Conservation (phyloP, 805 yeast genomes). For the Cyberlindnera mycetangii region DNA sequence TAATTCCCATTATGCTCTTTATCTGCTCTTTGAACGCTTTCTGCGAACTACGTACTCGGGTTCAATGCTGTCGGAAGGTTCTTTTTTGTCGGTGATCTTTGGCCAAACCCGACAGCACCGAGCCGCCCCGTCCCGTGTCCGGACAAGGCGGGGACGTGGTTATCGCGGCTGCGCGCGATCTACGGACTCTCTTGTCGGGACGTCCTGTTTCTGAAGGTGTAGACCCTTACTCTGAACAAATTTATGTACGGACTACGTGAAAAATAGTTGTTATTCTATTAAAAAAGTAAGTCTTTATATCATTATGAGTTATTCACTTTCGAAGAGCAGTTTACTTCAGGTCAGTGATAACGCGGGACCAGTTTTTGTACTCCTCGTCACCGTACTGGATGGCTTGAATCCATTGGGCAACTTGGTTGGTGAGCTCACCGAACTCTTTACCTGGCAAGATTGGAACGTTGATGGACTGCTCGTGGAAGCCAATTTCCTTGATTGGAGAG, state of each 20-base stretch:
- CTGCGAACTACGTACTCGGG: neutral
- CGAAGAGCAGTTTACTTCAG: constrained; percentile 7
- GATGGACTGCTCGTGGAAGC: constrained; percentile 72
- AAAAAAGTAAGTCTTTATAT: neutral
- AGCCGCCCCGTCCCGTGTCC: neutral
- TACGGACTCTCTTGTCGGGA: neutral
- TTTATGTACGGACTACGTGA: no score
- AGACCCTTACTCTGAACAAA: no score
- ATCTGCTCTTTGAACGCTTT: neutral
- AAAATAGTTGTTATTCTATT: no score
- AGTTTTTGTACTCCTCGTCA: constrained; percentile 58
- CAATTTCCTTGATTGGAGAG: constrained; percentile 86
- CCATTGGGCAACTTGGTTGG: constrained; percentile 80
- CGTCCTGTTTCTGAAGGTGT: no score
- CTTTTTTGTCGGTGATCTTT: neutral
- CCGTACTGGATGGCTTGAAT: constrained; percentile 91
- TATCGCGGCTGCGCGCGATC: neutral
- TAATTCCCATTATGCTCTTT: constrained; percentile 57
- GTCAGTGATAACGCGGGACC: constrained; percentile 39
- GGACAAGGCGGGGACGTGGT: neutral
- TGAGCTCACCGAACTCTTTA: constrained; percentile 73
- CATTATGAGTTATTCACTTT: neutral
- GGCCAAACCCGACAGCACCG: constrained; percentile 6
- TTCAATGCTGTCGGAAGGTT: neutral
- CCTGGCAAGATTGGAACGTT: constrained; percentile 78